Evolutionary conservation across 768 basidiomycete species (phyloP).

Genomic region (Suillus americanus): DNA sequence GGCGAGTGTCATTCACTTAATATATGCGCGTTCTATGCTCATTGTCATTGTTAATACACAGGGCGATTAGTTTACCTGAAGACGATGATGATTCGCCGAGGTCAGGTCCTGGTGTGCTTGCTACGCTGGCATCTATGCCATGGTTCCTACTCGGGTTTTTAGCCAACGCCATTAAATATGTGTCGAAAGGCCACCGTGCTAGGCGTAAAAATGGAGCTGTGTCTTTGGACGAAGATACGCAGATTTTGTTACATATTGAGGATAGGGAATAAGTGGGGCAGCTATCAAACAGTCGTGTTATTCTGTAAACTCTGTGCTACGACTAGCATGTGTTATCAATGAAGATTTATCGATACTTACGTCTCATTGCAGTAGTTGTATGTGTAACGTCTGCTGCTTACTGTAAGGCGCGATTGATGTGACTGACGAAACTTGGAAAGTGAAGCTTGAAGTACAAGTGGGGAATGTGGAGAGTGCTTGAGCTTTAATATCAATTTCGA

Average conservation of each 20-base stretch:
- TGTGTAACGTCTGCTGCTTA: no score
- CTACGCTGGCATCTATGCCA: slow-evolving; percentile 83
- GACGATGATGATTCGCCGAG: slow-evolving; percentile 35
- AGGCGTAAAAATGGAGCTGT: slow-evolving; percentile 73
- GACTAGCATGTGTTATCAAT: no score
- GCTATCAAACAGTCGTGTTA: background rate
- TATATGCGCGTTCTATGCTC: slow-evolving; percentile 10
- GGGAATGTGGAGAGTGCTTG: background rate
- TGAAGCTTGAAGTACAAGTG: no score
- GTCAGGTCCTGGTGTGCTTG: slow-evolving; percentile 50
- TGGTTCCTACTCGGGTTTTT: slow-evolving; percentile 84
- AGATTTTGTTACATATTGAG: slow-evolving; percentile 72
- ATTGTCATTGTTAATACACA: slow-evolving; percentile 26
- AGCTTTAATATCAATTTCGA: no score
- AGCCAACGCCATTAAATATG: slow-evolving; percentile 70
- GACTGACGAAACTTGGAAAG: no score
- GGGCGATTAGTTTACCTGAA: slow-evolving; percentile 77
- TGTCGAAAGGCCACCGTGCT: slow-evolving; percentile 39
- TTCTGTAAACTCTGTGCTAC: no score
- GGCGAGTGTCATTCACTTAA: slow-evolving; percentile 46
- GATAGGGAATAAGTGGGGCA: slow-evolving; percentile 55
- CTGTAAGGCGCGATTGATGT: no score
- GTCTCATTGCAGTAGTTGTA: background rate
- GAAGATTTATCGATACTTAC: background rate
- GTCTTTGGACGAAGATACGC: slow-evolving; percentile 85